A percentile compares a stretch with the other conserved stretches of the same genome.
These are phyloP conservation scores for Serendipita vermifera DNA, from an alignment of 768 basidiomycete genomes.

Conservation along the genomic window DNA sequence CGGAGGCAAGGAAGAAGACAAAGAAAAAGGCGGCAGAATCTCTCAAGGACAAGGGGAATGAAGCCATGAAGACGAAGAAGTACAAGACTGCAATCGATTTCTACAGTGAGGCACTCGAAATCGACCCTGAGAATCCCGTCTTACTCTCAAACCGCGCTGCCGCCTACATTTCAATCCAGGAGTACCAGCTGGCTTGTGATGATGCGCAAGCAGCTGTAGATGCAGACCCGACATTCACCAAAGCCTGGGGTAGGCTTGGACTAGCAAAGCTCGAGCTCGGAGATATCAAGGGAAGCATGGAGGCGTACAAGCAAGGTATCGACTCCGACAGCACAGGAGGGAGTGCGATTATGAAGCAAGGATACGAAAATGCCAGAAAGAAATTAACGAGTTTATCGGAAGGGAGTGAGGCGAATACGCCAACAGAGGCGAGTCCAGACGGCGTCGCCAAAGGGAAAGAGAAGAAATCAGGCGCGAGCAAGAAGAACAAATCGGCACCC, in stretches of 20 bases:
- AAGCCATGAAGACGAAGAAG: background rate
- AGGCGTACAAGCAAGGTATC: too few relatives aligned
- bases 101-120: constrained; percentile 1
- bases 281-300: background rate
- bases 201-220: background rate
- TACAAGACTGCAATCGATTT: background rate
- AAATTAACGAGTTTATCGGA: background rate
- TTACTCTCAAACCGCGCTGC: constrained; percentile 3
- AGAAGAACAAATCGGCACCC: background rate
- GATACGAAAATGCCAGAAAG: background rate
- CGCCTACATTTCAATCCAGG: background rate
- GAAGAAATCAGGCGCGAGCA: too few relatives aligned
- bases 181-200: background rate
- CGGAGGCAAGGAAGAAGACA: background rate
- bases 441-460: too few relatives aligned
- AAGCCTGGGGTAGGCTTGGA: background rate
- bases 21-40: background rate
- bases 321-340: too few relatives aligned
- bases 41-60: background rate
- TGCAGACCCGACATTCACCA: background rate
- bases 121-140: background rate
- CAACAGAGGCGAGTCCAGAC: too few relatives aligned
- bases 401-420: background rate
- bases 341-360: background rate
- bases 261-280: background rate